Base-by-base conservation (phyloP, 2,329 filamentous ascomycete species). In the Fusarium tupiense region DNA sequence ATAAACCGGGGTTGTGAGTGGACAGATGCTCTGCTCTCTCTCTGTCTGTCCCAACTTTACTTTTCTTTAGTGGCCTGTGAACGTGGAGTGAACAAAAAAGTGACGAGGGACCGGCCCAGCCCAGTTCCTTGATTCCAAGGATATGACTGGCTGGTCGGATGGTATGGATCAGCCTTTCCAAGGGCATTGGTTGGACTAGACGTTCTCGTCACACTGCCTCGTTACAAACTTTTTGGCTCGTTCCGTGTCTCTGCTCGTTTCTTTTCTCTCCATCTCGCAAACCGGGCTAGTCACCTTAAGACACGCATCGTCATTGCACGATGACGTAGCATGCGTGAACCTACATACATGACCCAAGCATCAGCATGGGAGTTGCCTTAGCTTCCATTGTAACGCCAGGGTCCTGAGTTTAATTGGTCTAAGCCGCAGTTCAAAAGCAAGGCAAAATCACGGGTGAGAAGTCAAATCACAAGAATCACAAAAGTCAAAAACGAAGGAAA, bases 151-250 rank as follows among this genome's bases (percentile, higher is more conserved):
- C 24, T 29, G 20, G 16, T 2, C 17, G 11, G 24, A 37, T 41
- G 66, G 47, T 49, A 74, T 73, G 71, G 70, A 71, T 74, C 61
- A 60, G 44, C 65, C 29, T 67, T 40, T 33, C n/a, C 31, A 38
- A 60, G 49, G 26, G 24, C 16, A 64, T 69, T 69, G 69, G 69
- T 49, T 60, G 31, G 54, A 35, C 19, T 26, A 11, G 10, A 24
- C 41, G 14, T 33, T 56, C 35, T 69, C 57, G 52, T 62, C 60
- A 64, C 49, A 17, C 50, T 72, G 64, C 74, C 68, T 74, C 54
- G 50, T 38, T 54, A 10, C 44, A 49, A 31, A 31, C 19, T 40
- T 52, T 38, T 52, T 43, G 58, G 29, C 24, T 44, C 57, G 24
- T 40, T 56, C 24, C 29, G 14, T 33, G 24, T 62, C 29, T 37